These are phyloP conservation scores for Aspergillus sclerotioniger DNA, from an alignment of 495 filamentous ascomycete genomes.

Conservation along the genomic window DNA sequence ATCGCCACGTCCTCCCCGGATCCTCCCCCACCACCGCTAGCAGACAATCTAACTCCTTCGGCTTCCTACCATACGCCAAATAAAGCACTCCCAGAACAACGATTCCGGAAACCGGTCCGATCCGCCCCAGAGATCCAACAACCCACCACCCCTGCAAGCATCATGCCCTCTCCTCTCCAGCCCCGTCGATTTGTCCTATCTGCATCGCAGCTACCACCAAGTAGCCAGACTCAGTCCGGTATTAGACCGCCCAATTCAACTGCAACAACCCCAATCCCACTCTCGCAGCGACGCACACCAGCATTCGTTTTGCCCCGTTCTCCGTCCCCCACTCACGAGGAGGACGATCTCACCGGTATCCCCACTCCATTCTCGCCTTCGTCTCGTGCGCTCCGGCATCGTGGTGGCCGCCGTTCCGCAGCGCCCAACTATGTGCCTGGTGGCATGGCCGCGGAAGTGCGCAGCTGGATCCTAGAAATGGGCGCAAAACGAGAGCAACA, in stretches of 20 bases:
- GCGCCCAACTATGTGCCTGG: constrained; percentile 32
- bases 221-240: constrained; percentile 18
- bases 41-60: neutral
- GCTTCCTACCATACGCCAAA: constrained; percentile 3
- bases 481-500: constrained; percentile 35
- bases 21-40: neutral
- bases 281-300: constrained; percentile 30
- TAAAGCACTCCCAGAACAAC: neutral
- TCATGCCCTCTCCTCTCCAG: constrained; percentile 25
- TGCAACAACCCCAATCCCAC: constrained; percentile 12
- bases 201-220: constrained; percentile 20
- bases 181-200: constrained; percentile 31
- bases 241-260: constrained; percentile 19
- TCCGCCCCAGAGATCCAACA: constrained; percentile 10
- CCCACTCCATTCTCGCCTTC: constrained; percentile 45
- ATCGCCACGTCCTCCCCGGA: constrained; percentile 25
- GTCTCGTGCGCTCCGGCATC: constrained; percentile 31
- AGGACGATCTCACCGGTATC: constrained; percentile 21
- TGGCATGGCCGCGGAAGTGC: constrained; percentile 44
- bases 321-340: constrained; percentile 29
- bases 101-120: constrained; percentile 10
- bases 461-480: constrained; percentile 45
- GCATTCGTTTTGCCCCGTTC: constrained; percentile 41
- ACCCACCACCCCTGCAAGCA: constrained; percentile 21
- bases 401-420: constrained; percentile 27